phyloP scores from a whole-genome alignment of 2,329 filamentous ascomycete genomes.

The Colletotrichum australisinense region DNA sequence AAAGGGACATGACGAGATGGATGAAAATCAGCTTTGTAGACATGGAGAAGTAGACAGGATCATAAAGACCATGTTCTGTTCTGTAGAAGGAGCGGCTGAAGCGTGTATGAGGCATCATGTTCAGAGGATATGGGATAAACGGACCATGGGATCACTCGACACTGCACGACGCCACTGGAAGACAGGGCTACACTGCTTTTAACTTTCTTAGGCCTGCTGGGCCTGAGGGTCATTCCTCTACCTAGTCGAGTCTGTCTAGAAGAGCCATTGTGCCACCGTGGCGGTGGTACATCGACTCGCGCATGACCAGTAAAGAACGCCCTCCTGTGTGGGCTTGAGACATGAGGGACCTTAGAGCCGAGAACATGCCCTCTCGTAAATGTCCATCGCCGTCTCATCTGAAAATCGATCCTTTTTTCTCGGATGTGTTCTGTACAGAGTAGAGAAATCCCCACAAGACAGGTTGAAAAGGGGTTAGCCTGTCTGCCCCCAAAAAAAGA shows the following conservation, averaged over 20 bases:
- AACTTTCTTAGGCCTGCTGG: constrained; percentile 24
- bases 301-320: constrained; percentile 21
- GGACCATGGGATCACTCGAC: neutral
- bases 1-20: neutral
- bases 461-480: constrained; percentile 32
- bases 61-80: neutral
- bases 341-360: constrained; percentile 5
- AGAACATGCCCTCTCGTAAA: neutral
- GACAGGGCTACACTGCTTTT: neutral
- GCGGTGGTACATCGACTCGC: neutral
- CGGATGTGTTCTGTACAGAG: constrained; percentile 28
- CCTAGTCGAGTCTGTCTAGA: constrained; percentile 14
- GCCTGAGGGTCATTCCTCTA: constrained; percentile 28
- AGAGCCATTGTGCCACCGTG: constrained; percentile 7
- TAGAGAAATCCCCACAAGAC: constrained; percentile 20
- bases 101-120: neutral
- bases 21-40: neutral
- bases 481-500: constrained; percentile 28
- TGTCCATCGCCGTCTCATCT: constrained; percentile 26
- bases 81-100: neutral
- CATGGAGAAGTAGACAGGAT: neutral
- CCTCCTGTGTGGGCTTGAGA: constrained; percentile 3
- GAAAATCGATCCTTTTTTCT: constrained; percentile 25
- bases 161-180: neutral
- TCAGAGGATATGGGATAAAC: neutral